Base-by-base conservation (phyloP, 495 filamentous ascomycete genomes). In the Trichoderma erinaceum region DNA sequence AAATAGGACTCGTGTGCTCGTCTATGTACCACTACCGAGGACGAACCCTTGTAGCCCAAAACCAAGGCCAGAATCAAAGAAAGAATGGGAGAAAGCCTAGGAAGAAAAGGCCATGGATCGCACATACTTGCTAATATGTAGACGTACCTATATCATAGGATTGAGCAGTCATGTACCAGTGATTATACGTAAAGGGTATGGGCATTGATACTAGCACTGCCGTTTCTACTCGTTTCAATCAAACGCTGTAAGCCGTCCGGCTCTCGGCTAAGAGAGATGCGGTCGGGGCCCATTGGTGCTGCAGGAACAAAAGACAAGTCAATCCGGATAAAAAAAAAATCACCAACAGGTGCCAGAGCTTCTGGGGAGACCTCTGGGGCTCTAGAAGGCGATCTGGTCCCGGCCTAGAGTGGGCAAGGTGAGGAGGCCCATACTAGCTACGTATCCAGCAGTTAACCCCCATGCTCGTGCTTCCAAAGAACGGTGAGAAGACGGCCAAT, bases 301-400 rank as follows among this genome's bases (percentile, higher is more conserved):
- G 56, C 56, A 61, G 56, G 56, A 61, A 61, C 56, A 61, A 21
- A 48, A 18, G 44, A n/a, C 27, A 23, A 35, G 56, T 61, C 56
- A 21, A n/a, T 4, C 16, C 56, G 56, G 56, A 61, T 5, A 38
- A 38, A 7, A 38, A 7, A 38, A 38, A 38, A 15, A 61, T 61
- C 56, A 61, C 56, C 10, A 61, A 25, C 25, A 61, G 27, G 10
- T 61, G 12, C 25, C 1, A 13, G 10, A 13, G 23, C 25, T 35
- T 61, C 56, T 25, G 11, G 56, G 56, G 25, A 11, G 44, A 48
- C 5, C 18, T 52, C 29, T 29, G 29, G 29, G 29, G 48, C n/a
- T n/a, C n/a, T n/a, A 6, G 25, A 16, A 11, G 25, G 27, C 27
- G 56, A 61, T 61, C 56, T 61, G 56, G 56, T 32, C 25, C 50